Base-by-base conservation (phyloP, 352 stramenopile genomes). In the Phytophthora palmivora region DNA sequence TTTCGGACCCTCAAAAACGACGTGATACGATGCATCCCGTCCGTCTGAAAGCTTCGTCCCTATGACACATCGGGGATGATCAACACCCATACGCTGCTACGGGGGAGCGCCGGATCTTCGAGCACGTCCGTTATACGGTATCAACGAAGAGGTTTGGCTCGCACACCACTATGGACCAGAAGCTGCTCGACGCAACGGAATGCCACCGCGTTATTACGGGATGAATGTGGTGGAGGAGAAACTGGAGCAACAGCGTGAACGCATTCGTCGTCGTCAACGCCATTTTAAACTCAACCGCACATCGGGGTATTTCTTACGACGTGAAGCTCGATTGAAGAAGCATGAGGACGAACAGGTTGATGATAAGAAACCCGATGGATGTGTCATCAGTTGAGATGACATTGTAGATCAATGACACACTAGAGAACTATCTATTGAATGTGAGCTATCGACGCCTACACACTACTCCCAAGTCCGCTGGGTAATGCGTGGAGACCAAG, bases 111-210 rank as follows among this genome's bases (percentile, higher is more conserved):
- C 62, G 37, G 67, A 76, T 56, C 14, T 81, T 36, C 58, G 49
- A 8, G 62, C 74, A 24, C 53, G 70, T 34, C 70, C 69, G 3
- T 39, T 91, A 44, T 91, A 93, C 51, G 87, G 87, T 16, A 89
- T 95, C 42, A 74, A 95, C 42, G 85, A 95, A 60, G 82, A 93
- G 15, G 75, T 94, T 21, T 95, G 87, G 87, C 78, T 93, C 12
- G 83, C 83, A 19, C 83, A 95, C 41, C 87, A 95, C 49, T 95
- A 95, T 47, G 87, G 87, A 9, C 70, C 72, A 2, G 74, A 81
- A 38, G 73, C 79, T 12, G 58, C 72, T 22, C 52, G 67, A n/a
- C 78, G 81, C n/a, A 62, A 70, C 15, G 70, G 64, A n/a, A 80
- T 84, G 52, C 74, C 79, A 6, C 61, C 74, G 18, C 78, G 76